These are phyloP conservation scores for Colletotrichum sublineola DNA, from an alignment of 2,329 filamentous ascomycete species.

Conservation along the genomic window DNA sequence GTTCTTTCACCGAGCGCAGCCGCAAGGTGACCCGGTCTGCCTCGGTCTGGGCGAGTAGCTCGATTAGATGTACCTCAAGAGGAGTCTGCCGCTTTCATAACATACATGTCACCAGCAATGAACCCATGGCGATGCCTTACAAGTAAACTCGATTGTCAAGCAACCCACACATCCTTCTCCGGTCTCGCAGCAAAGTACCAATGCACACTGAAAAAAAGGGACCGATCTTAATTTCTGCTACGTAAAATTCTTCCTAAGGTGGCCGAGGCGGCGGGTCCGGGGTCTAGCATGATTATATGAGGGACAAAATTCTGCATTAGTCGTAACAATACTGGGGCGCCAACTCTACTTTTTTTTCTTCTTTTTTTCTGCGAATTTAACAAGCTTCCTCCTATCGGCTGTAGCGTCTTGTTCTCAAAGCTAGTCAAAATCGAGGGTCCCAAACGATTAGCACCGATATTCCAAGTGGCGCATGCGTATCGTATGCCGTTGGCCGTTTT, in stretches of 20 bases:
- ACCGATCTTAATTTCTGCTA: conserved; percentile 25
- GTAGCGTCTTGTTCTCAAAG: too few relatives aligned
- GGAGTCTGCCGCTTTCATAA: background rate
- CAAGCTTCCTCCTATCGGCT: too few relatives aligned
- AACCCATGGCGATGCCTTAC: too few relatives aligned
- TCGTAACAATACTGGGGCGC: too few relatives aligned
- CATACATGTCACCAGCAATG: background rate
- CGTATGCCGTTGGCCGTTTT: too few relatives aligned
- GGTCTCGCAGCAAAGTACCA: conserved; percentile 22
- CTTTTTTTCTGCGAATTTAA: too few relatives aligned
- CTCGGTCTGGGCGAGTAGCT: background rate
- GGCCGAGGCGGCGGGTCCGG: conserved; percentile 32
- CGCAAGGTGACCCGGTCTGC: background rate
- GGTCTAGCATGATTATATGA: background rate
- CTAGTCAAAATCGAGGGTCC: too few relatives aligned
- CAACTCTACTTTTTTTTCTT: too few relatives aligned
- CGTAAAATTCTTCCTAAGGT: conserved; percentile 27
- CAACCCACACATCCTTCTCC: conserved; percentile 1
- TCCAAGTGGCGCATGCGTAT: too few relatives aligned
- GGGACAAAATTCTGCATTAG: too few relatives aligned
- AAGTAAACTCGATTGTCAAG: background rate
- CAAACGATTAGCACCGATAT: too few relatives aligned
- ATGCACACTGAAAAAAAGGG: background rate
- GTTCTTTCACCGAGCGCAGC: conserved; percentile 1
- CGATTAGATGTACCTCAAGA: too few relatives aligned